Base-by-base conservation (phyloP, 768 basidiomycete species). In the Tylopilus subfusipes region DNA sequence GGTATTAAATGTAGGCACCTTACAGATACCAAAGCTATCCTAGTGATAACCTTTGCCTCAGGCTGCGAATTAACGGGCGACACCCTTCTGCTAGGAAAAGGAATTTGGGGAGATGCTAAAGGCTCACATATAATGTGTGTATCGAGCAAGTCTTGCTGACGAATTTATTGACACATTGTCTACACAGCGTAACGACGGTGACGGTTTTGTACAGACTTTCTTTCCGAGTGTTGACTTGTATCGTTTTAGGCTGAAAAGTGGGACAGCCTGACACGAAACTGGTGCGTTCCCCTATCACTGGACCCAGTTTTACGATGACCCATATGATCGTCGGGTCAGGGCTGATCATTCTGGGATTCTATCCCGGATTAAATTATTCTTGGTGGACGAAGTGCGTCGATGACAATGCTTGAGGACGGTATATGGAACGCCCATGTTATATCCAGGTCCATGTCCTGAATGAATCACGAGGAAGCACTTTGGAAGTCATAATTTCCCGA, bases 31-130 rank as follows among this genome's bases (percentile, higher is more conserved):
- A 29, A 30, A 16, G 21, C 0, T 19, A 19, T 30, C n/a, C 21
- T 25, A 22, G 13, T 50, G 25, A 31, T 52, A 29, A 53, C 34
- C 34, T 36, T 10, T 34, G 27, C 39, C 9, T 31, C 60, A 95
- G 94, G 90, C 60, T 87, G 84, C 55, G 92, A 97, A 70, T 72
- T 97, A 45, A 99, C 96, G 0, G 97, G 97, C 6, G 96, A 98
- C 64, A 96, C 93, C 6, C 80, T 84, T 5, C 70, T 78, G 16
- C 79, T 80, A 54, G 86, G 86, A 2, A 78, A 77, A 55, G 81
- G 82, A 16, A 79, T 82, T 0, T 88, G 85, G 83, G 82, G 83
- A 1, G 85, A 88, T 39, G 85, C 92, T 2, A 86, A 83, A 63
- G 78, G 79, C 53, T 84, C 93, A 2, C 78, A 83, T 14, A 82